phyloP scores from a whole-genome alignment of 805 yeast species.

The Lipomyces sp. region DNA sequence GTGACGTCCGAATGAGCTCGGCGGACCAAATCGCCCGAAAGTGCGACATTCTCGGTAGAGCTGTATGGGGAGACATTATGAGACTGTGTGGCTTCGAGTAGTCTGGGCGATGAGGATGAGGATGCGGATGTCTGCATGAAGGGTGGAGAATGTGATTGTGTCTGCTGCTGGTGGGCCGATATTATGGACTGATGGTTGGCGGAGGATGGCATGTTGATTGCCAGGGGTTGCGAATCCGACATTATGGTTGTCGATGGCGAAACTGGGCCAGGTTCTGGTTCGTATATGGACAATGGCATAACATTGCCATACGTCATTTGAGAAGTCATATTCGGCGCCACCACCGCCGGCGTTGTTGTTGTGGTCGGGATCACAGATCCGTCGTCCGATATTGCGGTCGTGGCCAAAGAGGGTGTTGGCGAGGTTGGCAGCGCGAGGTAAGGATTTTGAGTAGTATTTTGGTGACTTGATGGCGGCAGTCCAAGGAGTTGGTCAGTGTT shows the following conservation, averaged over 20 bases:
- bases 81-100: constrained; percentile 1
- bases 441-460: neutral
- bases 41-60: neutral
- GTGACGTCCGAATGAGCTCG: constrained; percentile 22
- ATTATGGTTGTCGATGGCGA: constrained; percentile 12
- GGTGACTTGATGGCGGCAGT: neutral
- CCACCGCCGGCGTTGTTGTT: neutral
- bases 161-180: constrained; percentile 14
- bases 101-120: constrained; percentile 9
- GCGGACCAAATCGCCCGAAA: constrained; percentile 3
- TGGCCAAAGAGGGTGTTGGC: constrained; percentile 6
- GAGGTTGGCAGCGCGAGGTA: constrained; percentile 1
- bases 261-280: constrained; percentile 6
- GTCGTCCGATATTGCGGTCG: constrained; percentile 11
- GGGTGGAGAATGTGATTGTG: constrained; percentile 7
- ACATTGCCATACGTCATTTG: neutral
- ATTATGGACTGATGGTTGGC: neutral
- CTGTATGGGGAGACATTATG: neutral
- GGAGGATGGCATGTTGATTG: constrained; percentile 3
- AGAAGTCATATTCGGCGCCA: too few relatives aligned
- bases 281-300: neutral
- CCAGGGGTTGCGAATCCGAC: neutral
- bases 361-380: constrained; percentile 3
- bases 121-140: constrained; percentile 42
- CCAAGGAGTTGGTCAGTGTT: neutral